A percentile compares a stretch with the other conserved stretches of the same genome.
Conservation (phyloP, 768 basidiomycete species). For the Phanerochaete carnosa region DNA sequence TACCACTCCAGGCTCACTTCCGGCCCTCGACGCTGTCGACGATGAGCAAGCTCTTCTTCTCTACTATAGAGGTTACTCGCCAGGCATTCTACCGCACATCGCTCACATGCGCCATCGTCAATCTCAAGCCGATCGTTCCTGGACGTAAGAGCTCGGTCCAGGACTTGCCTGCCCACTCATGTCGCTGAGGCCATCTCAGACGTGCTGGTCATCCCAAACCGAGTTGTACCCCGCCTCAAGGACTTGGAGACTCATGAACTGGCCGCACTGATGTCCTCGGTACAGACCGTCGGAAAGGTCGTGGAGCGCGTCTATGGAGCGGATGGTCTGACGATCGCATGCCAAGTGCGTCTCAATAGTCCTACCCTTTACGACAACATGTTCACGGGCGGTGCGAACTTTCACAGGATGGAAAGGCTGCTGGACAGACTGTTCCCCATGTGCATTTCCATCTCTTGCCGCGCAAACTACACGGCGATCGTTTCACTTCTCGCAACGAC, state of each 20-base stretch:
- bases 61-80: slow-evolving; percentile 73
- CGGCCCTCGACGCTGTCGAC: not conserved
- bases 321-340: slow-evolving; percentile 82
- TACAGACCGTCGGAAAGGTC: slow-evolving; percentile 74
- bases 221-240: slow-evolving; percentile 45
- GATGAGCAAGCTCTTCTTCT: slow-evolving; percentile 53
- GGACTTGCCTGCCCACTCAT: not conserved
- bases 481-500: slow-evolving; percentile 60
- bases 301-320: slow-evolving; percentile 82
- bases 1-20: not conserved
- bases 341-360: slow-evolving; percentile 57
- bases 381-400: not conserved
- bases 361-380: not conserved
- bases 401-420: slow-evolving; percentile 77
- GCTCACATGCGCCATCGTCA: slow-evolving; percentile 84
- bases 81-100: slow-evolving; percentile 71
- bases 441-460: slow-evolving; percentile 97
- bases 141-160: slow-evolving; percentile 56
- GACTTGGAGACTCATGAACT: slow-evolving; percentile 60
- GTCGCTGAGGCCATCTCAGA: slow-evolving; percentile 31
- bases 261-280: slow-evolving; percentile 72
- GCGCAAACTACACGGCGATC: slow-evolving; percentile 66
- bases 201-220: slow-evolving; percentile 50
- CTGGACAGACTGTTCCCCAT: slow-evolving; percentile 85
- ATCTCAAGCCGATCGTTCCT: slow-evolving; percentile 91